Conservation (phyloP, 2,329 filamentous ascomycete species). For the Decorospora gaudefroyi region DNA sequence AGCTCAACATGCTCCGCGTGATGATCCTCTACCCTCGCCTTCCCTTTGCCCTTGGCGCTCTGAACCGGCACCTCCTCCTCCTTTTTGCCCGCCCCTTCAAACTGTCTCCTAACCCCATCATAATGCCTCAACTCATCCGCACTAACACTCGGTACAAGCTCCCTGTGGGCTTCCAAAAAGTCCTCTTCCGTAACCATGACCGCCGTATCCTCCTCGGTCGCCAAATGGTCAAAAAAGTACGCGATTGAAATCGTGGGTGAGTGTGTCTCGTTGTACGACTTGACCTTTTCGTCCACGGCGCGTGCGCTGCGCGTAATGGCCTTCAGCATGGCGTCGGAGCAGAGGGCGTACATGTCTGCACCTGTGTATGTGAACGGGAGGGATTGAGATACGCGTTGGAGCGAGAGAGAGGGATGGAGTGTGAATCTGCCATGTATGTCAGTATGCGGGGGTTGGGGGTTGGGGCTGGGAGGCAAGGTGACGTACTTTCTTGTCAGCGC, state of each 20-base stretch:
- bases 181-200: slow-evolving; percentile 90
- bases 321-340: slow-evolving; percentile 98
- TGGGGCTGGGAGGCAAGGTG: neutral
- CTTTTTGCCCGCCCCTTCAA: slow-evolving; percentile 68
- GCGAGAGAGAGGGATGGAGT: slow-evolving; percentile 76
- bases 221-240: slow-evolving; percentile 94
- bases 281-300: slow-evolving; percentile 81
- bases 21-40: slow-evolving; percentile 20
- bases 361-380: slow-evolving; percentile 97
- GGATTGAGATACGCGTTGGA: slow-evolving; percentile 71
- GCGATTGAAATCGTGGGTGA: slow-evolving; percentile 71
- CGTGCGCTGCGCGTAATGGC: slow-evolving; percentile 90
- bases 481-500: slow-evolving; percentile 90
- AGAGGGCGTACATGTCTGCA: slow-evolving; percentile 95
- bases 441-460: neutral
- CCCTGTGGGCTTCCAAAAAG: slow-evolving; percentile 77
- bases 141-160: slow-evolving; percentile 92
- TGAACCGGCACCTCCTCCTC: slow-evolving; percentile 42
- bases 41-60: slow-evolving; percentile 37
- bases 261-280: slow-evolving; percentile 62
- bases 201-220: slow-evolving; percentile 77
- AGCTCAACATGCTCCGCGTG: slow-evolving; percentile 47
- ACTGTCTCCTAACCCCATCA: slow-evolving; percentile 77
- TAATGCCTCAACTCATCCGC: slow-evolving; percentile 92
- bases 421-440: slow-evolving; percentile 66